A percentile compares a stretch with the other conserved stretches of the same genome.
Conservation (phyloP, 805 yeast species). For the Myxozyma monticola region DNA sequence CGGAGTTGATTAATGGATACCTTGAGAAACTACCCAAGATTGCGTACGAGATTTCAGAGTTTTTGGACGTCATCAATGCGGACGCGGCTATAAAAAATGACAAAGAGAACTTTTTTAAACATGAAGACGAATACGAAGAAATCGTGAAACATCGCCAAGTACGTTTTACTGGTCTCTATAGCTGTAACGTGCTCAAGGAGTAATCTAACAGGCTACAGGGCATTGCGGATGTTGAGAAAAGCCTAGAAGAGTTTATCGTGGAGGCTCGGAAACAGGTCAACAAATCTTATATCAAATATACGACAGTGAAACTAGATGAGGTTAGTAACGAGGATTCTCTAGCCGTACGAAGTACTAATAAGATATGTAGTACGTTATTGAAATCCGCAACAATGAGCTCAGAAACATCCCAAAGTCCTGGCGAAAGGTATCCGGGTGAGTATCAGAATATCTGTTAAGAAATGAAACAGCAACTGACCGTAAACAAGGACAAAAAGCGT, state of each 20-base stretch:
- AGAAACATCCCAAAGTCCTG: slow-evolving; percentile 68
- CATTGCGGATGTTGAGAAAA: slow-evolving; percentile 48
- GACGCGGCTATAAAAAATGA: slow-evolving; percentile 34
- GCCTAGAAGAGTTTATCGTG: slow-evolving; percentile 55
- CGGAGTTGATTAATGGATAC: slow-evolving; percentile 42
- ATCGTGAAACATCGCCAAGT: slow-evolving; percentile 44
- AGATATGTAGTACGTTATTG: slow-evolving; percentile 60
- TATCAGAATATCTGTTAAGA: background rate
- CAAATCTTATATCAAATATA: slow-evolving; percentile 46
- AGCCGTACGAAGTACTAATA: background rate
- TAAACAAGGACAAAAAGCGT: slow-evolving; percentile 52
- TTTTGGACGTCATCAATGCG: slow-evolving; percentile 32
- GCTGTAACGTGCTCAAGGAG: slow-evolving; percentile 22
- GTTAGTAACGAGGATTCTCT: background rate
- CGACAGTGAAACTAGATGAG: slow-evolving; percentile 58
- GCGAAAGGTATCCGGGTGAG: slow-evolving; percentile 64
- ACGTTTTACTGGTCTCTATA: too few relatives aligned
- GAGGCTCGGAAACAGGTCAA: slow-evolving; percentile 48
- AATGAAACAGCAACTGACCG: background rate
- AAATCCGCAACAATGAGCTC: slow-evolving; percentile 61
- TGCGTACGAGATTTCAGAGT: slow-evolving; percentile 36
- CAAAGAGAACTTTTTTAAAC: slow-evolving; percentile 33
- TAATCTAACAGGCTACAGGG: slow-evolving; percentile 35
- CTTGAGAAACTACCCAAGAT: slow-evolving; percentile 44
- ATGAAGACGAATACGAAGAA: slow-evolving; percentile 41